Evolutionary conservation across 2,329 filamentous ascomycete genomes (phyloP), one percentile per base, ranked within the genome.

Genomic region (Aspergillus tanneri): DNA sequence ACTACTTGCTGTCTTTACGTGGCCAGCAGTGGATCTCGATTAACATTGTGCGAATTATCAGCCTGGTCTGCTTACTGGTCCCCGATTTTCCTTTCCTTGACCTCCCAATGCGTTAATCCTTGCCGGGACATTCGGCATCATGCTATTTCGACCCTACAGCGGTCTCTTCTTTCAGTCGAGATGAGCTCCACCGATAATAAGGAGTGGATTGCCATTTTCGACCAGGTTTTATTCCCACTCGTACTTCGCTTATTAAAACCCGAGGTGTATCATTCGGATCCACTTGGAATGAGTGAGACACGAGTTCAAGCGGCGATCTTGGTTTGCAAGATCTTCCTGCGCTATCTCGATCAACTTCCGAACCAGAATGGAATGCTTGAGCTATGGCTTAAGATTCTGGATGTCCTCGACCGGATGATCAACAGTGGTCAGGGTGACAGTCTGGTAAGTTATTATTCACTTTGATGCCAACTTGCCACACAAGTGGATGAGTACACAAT

Each of bases 21-120:
- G n/a, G n/a, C n/a, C n/a, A 16, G 3, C 14, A 10, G 5, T 9
- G 7, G 7, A 19, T 23, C 16, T n/a, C 18, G 16, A 5, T 28
- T 21, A 23, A 18, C 28, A 19, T 23, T 27, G 9, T 27, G 12
- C 25, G 3, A 23, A 46, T 34, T 7, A 18, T 19, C 36, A 88
- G 93, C 93, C 11, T 99, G 93, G 93, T 90, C 90, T 42, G 90
- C 93, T 7, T 99, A 99, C 68, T 99, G 93, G 93, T 85, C 91
- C 11, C 93, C 92, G 2, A 90, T 99, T 21, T 93, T 99, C 70
- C 84, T 90, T 58, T 88, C 90, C 5, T 75, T 99, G 14, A 93
- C 88, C 3, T 84, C 83, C 4, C 93, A 99, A 71, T 96, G 91
- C 70, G 88, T 89, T 45, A 99, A 97, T 65, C 90, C 91, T 0